phyloP scores from a whole-genome alignment of 2,329 filamentous ascomycete species.

The Sporothrix dimorphospora region DNA sequence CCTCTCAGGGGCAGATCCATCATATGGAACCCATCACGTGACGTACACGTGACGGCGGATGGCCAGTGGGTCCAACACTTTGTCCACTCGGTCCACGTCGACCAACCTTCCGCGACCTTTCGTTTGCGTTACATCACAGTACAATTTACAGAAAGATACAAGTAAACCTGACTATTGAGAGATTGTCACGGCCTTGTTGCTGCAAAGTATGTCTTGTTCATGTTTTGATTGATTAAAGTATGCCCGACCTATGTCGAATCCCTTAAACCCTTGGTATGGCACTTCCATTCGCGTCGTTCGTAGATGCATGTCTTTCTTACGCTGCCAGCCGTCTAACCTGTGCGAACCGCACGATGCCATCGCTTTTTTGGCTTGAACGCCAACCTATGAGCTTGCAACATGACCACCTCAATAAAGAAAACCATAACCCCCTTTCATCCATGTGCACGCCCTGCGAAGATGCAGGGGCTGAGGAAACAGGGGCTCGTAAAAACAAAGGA shows the following conservation, averaged over 20 bases:
- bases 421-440: background rate
- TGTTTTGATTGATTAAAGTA: too few relatives aligned
- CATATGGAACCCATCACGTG: too few relatives aligned
- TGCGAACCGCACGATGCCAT: background rate
- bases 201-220: too few relatives aligned
- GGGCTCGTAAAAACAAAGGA: background rate
- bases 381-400: background rate
- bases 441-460: background rate
- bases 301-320: background rate
- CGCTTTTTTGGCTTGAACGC: conserved; percentile 4
- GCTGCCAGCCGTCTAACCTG: background rate
- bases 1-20: too few relatives aligned
- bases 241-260: too few relatives aligned
- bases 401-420: background rate
- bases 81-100: too few relatives aligned
- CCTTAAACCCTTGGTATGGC: background rate
- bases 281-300: background rate
- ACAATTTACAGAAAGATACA: too few relatives aligned
- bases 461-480: background rate
- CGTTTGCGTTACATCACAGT: background rate
- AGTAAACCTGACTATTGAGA: too few relatives aligned
- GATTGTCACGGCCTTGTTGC: too few relatives aligned
- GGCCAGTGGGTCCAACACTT: too few relatives aligned
- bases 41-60: too few relatives aligned
- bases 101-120: background rate